phyloP scores from a whole-genome alignment of 495 filamentous ascomycete species.

The Aspergillus baeticus region DNA sequence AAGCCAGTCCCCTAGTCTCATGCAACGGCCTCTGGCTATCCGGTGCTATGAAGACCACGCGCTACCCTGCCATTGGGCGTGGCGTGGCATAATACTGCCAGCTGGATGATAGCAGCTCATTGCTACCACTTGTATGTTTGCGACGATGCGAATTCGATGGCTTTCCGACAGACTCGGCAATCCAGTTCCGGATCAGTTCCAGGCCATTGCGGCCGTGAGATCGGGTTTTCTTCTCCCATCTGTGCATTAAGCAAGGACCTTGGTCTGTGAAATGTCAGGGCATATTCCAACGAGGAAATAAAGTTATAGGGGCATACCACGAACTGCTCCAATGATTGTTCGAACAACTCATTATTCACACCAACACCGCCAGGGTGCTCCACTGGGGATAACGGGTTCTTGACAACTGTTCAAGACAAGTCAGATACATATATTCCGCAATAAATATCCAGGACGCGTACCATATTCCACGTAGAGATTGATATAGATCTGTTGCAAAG shows the following conservation, averaged over 20 bases:
- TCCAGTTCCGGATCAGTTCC: too few species aligned
- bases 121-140: too few species aligned
- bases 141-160: too few species aligned
- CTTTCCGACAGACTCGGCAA: neutral
- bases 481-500: conserved; percentile 97
- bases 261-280: conserved; percentile 35
- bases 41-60: too few species aligned
- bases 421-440: neutral
- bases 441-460: conserved; percentile 34
- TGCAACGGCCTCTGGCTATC: too few species aligned
- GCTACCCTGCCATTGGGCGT: too few species aligned
- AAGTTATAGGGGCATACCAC: conserved; percentile 52
- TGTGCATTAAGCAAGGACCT: conserved; percentile 30
- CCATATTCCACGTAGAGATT: conserved; percentile 96
- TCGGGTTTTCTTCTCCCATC: neutral
- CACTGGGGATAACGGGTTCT: conserved; percentile 86
- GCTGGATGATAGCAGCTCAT: too few species aligned
- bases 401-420: conserved; percentile 63
- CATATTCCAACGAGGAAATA: conserved; percentile 10
- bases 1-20: too few species aligned
- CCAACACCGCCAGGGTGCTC: conserved; percentile 88
- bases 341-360: conserved; percentile 92
- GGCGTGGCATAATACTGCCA: too few species aligned
- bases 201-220: too few species aligned
- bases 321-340: conserved; percentile 86